Evolutionary conservation across 2,329 filamentous ascomycete genomes (phyloP).

Genomic region (Penicillium nordicum): DNA sequence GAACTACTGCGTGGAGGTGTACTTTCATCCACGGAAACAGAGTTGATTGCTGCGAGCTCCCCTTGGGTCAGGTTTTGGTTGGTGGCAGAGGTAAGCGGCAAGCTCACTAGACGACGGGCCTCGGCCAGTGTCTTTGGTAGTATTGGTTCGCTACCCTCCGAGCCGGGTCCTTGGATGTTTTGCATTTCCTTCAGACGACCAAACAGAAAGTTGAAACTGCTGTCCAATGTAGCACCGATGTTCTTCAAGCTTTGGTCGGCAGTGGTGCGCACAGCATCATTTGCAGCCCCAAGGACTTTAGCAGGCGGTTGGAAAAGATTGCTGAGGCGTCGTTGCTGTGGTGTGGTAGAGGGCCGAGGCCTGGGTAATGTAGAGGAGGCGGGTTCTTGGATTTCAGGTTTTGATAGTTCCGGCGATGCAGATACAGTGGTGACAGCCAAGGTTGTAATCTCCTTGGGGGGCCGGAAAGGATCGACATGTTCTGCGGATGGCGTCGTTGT

Average conservation of each 20-base stretch:
- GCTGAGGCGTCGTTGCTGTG: conserved; percentile 73
- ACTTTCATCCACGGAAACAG: conserved; percentile 31
- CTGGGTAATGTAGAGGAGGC: conserved; percentile 36
- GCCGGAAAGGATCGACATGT: conserved; percentile 25
- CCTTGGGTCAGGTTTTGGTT: conserved; percentile 46
- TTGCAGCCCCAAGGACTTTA: conserved; percentile 74
- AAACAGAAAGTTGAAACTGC: conserved; percentile 89
- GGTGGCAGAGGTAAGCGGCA: conserved; percentile 49
- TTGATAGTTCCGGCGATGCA: conserved; percentile 30
- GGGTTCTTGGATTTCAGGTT: conserved; percentile 27
- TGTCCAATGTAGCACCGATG: conserved; percentile 84
- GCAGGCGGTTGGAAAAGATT: conserved; percentile 82
- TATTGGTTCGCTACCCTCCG: conserved; percentile 40
- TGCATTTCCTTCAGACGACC: conserved; percentile 73
- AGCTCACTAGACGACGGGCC: conserved; percentile 77
- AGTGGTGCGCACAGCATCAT: conserved; percentile 79
- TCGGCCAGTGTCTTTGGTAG: conserved; percentile 91
- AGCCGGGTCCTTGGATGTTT: conserved; percentile 49
- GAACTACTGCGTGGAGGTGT: conserved; percentile 35
- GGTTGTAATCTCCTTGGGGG: conserved; percentile 24
- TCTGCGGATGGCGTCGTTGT: conserved; percentile 25
- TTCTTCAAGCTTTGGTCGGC: conserved; percentile 91
- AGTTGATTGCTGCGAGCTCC: conserved; percentile 51
- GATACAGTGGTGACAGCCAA: conserved; percentile 30
- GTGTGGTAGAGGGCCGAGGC: conserved; percentile 30